A percentile compares a stretch with the other conserved stretches of the same genome.
Conservation (phyloP, 2,329 filamentous ascomycete genomes). For the Neonectria punicea region DNA sequence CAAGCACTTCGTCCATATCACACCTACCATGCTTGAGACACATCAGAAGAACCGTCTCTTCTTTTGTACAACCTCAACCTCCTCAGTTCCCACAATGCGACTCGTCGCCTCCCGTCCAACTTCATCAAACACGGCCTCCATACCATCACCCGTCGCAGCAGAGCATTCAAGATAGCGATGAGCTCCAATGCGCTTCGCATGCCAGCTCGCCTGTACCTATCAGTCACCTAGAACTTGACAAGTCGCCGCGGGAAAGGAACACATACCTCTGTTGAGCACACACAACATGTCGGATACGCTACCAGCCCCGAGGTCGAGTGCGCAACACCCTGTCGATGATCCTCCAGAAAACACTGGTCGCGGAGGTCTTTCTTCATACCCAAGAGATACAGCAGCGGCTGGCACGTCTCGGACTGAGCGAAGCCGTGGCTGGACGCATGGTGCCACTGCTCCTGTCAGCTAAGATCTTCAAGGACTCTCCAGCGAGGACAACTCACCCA, state of each 20-base stretch:
- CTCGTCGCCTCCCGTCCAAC: constrained; percentile 39
- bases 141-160: constrained; percentile 49
- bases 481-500: constrained; percentile 45
- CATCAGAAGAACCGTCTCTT: constrained; percentile 36
- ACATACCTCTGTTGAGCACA: constrained; percentile 44
- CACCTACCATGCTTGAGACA: neutral
- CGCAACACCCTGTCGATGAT: constrained; percentile 28
- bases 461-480: fast-evolving
- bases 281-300: constrained; percentile 45
- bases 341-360: constrained; percentile 37
- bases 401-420: constrained; percentile 22
- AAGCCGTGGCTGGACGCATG: constrained; percentile 45
- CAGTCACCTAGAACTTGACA: neutral
- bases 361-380: constrained; percentile 50
- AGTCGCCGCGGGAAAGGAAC: neutral
- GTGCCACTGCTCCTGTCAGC: constrained; percentile 43
- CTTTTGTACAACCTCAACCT: constrained; percentile 21
- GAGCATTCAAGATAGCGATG: constrained; percentile 50
- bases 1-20: neutral
- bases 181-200: constrained; percentile 46
- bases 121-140: constrained; percentile 45
- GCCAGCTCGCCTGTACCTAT: constrained; percentile 45
- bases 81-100: constrained; percentile 27
- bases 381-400: constrained; percentile 46
- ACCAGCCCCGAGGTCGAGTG: constrained; percentile 19